Evolutionary conservation across 23 red algal species (phyloP).

Genomic region (Gracilaria domingensis): DNA sequence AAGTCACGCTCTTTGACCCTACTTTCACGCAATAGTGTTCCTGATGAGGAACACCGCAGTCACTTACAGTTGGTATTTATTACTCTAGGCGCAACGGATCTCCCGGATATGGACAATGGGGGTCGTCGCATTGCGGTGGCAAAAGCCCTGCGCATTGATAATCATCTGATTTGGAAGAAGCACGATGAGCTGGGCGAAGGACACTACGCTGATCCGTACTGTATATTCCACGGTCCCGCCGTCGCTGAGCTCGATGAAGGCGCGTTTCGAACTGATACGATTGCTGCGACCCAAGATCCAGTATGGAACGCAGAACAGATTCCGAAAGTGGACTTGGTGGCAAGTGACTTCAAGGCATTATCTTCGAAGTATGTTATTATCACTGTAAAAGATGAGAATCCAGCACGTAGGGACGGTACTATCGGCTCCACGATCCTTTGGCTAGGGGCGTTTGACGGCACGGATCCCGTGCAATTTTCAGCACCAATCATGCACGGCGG

Average conservation of each 20-base stretch:
- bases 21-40: neutral
- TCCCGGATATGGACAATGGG: slow-evolving; percentile 67
- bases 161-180: slow-evolving; percentile 55
- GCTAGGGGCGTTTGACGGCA: slow-evolving; percentile 34
- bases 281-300: slow-evolving; percentile 48
- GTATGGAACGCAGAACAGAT: slow-evolving; percentile 48
- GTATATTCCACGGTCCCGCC: slow-evolving; percentile 46
- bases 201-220: slow-evolving; percentile 59
- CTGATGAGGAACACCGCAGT: neutral
- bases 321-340: slow-evolving; percentile 49
- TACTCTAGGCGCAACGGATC: slow-evolving; percentile 28
- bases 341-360: neutral
- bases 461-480: slow-evolving; percentile 30
- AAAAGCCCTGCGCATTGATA: slow-evolving; percentile 45
- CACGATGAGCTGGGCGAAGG: slow-evolving; percentile 60
- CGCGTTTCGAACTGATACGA: slow-evolving; percentile 44
- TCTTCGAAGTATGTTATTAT: slow-evolving; percentile 39
- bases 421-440: slow-evolving; percentile 53
- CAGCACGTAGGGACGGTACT: slow-evolving; percentile 25
- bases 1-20: slow-evolving; percentile 23
- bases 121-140: slow-evolving; percentile 51
- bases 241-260: slow-evolving; percentile 67
- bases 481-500: slow-evolving; percentile 45
- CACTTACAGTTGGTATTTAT: slow-evolving; percentile 42
- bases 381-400: slow-evolving; percentile 62